Base-by-base conservation (phyloP, 202 grass and related monocot species). In the Schoenoplectus tabernaemontani region DNA sequence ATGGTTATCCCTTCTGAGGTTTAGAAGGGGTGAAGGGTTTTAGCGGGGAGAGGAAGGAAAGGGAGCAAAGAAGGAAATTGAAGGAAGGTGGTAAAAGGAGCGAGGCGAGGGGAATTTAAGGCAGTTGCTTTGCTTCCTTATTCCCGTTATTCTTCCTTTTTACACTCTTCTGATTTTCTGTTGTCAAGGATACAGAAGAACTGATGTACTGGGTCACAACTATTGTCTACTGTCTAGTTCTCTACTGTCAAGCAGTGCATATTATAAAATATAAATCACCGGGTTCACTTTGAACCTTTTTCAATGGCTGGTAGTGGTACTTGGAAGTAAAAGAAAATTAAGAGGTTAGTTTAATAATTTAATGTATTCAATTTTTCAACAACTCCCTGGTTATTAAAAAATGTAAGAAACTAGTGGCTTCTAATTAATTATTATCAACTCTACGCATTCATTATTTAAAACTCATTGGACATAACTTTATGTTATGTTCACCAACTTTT, bases 51-150 rank as follows among this genome's bases (percentile, higher is more conserved):
- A 63, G 17, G 47, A 16, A 32, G 9, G 26, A 11, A 5, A 42
- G 5, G 9, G 30, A 57, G 32, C 15, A 56, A 28, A 54, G 42
- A 57, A 62, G 36, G 43, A 39, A 44, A 78, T 2, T 15, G 6
- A 48, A 44, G 41, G 24, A 33, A 64, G 44, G 1, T 79, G 59
- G 44, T 48, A 48, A 67, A 46, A 37, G 22, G 20, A 22, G 4
- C 7, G 13, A 32, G 24, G 44, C 43, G 44, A 43, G 53, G 78
- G 78, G 78, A 51, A 80, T 80, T 80, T 80, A 80, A 34, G 34
- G 78, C 71, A 54, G 3, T 76, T 76, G 46, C 46, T 74, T 53
- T 74, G 26, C 28, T 74, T 30, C 23, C 4, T 53, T 74, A 3
- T 16, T 74, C 13, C 46, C 24, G 26, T 74, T 71, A 28, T 71